phyloP scores from a whole-genome alignment of 2,329 filamentous ascomycete species.

The Xylariaceae sp. region DNA sequence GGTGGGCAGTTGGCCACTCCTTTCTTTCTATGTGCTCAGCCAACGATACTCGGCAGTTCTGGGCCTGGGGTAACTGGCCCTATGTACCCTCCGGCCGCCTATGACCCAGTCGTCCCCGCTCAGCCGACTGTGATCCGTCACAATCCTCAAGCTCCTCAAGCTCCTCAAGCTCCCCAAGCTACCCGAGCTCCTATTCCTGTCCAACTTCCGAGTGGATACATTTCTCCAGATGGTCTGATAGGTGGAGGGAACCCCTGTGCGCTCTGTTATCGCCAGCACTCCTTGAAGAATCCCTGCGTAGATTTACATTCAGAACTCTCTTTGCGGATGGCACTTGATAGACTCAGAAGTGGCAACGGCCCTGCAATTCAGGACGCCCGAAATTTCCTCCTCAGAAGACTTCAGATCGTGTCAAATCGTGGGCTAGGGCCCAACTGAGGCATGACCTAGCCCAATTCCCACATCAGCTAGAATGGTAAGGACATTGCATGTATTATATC shows the following conservation, averaged over 20 bases:
- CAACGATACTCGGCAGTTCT: constrained; percentile 1
- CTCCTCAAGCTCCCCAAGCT: not conserved
- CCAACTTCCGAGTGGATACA: constrained; percentile 10
- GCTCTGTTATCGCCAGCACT: constrained; percentile 19
- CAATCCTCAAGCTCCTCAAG: not conserved
- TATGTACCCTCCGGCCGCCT: not conserved
- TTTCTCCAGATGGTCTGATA: constrained; percentile 8
- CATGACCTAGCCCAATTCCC: not conserved
- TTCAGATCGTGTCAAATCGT: constrained; percentile 15
- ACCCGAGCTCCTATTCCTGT: not conserved
- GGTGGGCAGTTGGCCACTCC: not conserved
- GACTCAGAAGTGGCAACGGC: constrained; percentile 18
- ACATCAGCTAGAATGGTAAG: not conserved
- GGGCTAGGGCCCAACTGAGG: not conserved
- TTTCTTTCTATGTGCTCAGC: not conserved
- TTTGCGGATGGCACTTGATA: constrained; percentile 29
- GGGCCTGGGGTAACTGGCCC: not conserved
- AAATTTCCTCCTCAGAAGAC: constrained; percentile 10
- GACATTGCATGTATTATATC: not conserved
- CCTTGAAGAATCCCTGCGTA: constrained; percentile 18
- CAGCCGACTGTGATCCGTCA: constrained; percentile 1
- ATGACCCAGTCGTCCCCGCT: not conserved
- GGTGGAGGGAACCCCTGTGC: constrained; percentile 19
- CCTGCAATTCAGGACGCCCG: constrained; percentile 5
- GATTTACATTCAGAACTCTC: constrained; percentile 26